Evolutionary conservation across 768 basidiomycete species (phyloP).

Genomic region (Suillus sp.): DNA sequence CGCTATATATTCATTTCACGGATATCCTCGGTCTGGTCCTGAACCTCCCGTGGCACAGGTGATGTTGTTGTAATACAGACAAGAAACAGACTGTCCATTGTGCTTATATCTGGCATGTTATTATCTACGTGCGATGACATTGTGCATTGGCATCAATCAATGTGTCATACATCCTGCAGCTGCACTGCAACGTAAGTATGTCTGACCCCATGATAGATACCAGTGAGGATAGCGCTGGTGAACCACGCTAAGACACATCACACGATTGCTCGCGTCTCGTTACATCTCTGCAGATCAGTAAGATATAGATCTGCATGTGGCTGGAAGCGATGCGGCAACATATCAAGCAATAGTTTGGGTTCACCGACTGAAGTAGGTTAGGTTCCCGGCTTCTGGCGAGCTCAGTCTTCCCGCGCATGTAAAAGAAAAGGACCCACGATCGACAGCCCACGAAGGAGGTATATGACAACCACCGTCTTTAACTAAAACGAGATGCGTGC

Average conservation of each 20-base stretch:
- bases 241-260: background rate
- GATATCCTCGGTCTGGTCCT: background rate
- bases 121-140: background rate
- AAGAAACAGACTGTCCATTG: background rate
- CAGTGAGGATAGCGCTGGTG: background rate
- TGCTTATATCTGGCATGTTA: background rate
- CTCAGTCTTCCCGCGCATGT: background rate
- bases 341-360: background rate
- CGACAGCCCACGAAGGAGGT: background rate
- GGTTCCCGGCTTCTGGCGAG: background rate
- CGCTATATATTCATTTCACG: background rate
- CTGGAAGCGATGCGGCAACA: background rate
- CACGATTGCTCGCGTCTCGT: background rate
- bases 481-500: background rate
- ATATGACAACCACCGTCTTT: background rate
- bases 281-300: background rate
- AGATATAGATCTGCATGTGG: background rate
- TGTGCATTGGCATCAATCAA: background rate
- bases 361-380: background rate
- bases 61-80: background rate
- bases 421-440: background rate
- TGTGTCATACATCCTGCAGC: background rate
- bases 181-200: background rate
- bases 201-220: background rate
- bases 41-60: background rate